Conservation (phyloP, 1,284 basidiomycete species). For the Omphalotus olearius region DNA sequence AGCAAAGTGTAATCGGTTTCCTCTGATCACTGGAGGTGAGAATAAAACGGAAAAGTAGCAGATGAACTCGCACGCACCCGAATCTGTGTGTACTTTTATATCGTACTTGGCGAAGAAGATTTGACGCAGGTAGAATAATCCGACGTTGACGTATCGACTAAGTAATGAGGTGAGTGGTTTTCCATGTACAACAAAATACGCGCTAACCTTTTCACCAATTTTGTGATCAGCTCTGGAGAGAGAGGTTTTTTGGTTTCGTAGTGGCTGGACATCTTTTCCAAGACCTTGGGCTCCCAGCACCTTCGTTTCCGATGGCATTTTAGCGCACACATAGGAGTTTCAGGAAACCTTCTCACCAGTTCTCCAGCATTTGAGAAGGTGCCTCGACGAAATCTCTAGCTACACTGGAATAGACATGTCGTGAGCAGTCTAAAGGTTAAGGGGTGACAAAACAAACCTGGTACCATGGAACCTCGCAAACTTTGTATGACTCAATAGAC, state of each 20-base stretch:
- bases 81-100: conserved; percentile 69
- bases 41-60: background rate
- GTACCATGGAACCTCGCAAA: conserved; percentile 81
- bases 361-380: conserved; percentile 87
- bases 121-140: conserved; percentile 76
- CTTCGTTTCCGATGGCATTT: conserved; percentile 24
- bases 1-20: conserved; percentile 64
- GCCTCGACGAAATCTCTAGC: conserved; percentile 85
- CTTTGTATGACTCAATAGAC: conserved; percentile 66
- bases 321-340: background rate
- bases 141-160: conserved; percentile 78
- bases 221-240: conserved; percentile 71
- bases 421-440: background rate
- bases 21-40: conserved; percentile 31
- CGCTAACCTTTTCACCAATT: conserved; percentile 69
- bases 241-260: conserved; percentile 70
- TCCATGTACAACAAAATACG: background rate
- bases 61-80: conserved; percentile 35
- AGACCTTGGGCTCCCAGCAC: conserved; percentile 77
- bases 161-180: background rate
- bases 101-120: conserved; percentile 82
- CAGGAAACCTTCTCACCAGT: conserved; percentile 50
- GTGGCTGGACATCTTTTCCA: conserved; percentile 72
- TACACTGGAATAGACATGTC: conserved; percentile 36
- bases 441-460: conserved; percentile 28